Conservation (phyloP, 2,329 filamentous ascomycete species). For the Aspergillus ibericus region DNA sequence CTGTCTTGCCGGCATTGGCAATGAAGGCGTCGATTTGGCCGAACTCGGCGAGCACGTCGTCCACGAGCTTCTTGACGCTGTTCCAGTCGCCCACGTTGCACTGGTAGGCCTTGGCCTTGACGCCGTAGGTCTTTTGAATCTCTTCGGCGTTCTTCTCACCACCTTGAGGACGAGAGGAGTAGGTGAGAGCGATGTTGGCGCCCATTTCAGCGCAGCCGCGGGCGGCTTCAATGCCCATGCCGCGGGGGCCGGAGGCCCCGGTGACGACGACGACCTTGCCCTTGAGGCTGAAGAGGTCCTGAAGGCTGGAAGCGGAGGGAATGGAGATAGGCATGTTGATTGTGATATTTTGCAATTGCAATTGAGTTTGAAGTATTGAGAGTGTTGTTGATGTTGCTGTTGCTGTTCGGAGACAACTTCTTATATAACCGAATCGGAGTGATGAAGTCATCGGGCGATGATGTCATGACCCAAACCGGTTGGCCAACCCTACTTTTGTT, state of each 20-base stretch:
- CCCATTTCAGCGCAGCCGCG: constrained; percentile 66
- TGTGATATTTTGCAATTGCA: too few species aligned
- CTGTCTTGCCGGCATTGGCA: constrained; percentile 70
- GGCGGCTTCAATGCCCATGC: constrained; percentile 67
- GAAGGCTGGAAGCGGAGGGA: constrained; percentile 34
- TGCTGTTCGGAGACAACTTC: background rate
- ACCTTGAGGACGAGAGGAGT: constrained; percentile 60
- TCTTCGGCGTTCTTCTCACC: constrained; percentile 67
- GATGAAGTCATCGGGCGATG: constrained; percentile 4
- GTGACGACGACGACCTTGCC: constrained; percentile 51
- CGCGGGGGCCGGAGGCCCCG: constrained; percentile 59
- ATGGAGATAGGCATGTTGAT: constrained; percentile 41
- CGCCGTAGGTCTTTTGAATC: constrained; percentile 58
- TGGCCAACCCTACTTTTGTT: background rate
- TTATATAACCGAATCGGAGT: background rate
- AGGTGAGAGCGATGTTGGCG: constrained; percentile 66
- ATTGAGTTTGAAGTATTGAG: too few species aligned
- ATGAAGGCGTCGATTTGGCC: constrained; percentile 68
- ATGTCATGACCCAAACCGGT: constrained; percentile 1
- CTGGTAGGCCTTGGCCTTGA: constrained; percentile 69
- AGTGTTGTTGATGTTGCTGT: background rate
- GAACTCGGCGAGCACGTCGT: constrained; percentile 66
- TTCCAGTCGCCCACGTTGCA: constrained; percentile 60
- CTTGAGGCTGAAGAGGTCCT: constrained; percentile 50
- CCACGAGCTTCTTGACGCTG: constrained; percentile 57